A percentile compares a stretch with the other conserved stretches of the same genome.
phyloP scores from a whole-genome alignment of 371 early-diverging fungal species.

The Mucor indicus region DNA sequence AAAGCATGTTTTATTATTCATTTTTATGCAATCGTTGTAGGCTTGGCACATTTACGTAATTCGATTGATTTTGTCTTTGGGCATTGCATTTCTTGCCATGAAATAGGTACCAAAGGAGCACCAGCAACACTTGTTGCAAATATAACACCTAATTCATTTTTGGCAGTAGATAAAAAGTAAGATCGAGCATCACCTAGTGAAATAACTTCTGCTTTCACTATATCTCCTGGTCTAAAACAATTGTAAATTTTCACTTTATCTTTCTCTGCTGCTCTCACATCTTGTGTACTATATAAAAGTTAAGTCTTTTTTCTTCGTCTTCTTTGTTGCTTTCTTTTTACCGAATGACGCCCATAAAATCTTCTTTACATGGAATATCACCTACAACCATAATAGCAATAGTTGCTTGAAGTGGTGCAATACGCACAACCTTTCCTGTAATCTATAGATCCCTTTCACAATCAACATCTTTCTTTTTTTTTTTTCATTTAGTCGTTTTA shows the following conservation, averaged over 20 bases:
- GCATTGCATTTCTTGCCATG: slow-evolving; percentile 98
- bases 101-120: slow-evolving; percentile 90
- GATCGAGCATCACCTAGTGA: slow-evolving; percentile 92
- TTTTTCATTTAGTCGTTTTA: neutral
- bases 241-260: slow-evolving; percentile 90
- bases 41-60: slow-evolving; percentile 93
- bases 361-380: slow-evolving; percentile 80
- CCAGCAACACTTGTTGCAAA: slow-evolving; percentile 89
- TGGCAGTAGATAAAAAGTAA: slow-evolving; percentile 88
- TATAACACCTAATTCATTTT: slow-evolving; percentile 93
- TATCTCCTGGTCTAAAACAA: slow-evolving; percentile 94
- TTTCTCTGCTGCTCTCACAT: slow-evolving; percentile 91
- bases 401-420: slow-evolving; percentile 81
- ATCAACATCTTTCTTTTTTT: neutral
- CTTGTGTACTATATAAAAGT: slow-evolving; percentile 62
- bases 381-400: slow-evolving; percentile 91
- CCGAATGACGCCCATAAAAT: slow-evolving; percentile 90
- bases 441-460: slow-evolving; percentile 26
- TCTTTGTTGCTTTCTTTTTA: slow-evolving; percentile 14
- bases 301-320: neutral
- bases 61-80: slow-evolving; percentile 86
- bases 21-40: slow-evolving; percentile 29
- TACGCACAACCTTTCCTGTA: slow-evolving; percentile 82
- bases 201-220: slow-evolving; percentile 82
- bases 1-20: neutral